Evolutionary conservation across 2,329 filamentous ascomycete genomes (phyloP), one percentile per base, ranked within the genome.

Genomic region (Claviceps cyperi): DNA sequence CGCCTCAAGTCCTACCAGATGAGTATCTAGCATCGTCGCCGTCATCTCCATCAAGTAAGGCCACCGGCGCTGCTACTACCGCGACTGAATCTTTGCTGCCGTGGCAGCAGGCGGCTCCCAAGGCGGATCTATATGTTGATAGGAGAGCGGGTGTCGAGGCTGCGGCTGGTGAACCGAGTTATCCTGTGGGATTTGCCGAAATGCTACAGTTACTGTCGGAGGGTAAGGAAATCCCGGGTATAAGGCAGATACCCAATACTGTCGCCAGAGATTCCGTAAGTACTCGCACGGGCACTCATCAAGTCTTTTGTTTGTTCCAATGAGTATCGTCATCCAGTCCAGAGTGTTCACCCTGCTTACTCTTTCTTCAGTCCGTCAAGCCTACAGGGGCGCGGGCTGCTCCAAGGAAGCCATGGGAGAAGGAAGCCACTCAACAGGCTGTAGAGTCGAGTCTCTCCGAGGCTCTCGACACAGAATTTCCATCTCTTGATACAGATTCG

Each of bases 141-240:
- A 66, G 66, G 24, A 64, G 63, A 21, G 52, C 56, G 2, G 54
- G 51, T 1, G 54, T 56, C 19, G 53, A 60, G 22, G 47, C 60
- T 32, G 48, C 56, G 8, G 52, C 55, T 6, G 51, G 67, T 38
- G 72, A 77, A 44, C 84, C 87, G 38, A 77, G 79, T 1, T 94
- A 94, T 59, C 89, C 89, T 3, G 82, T 81, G 46, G 83, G 81
- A 1, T 95, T 96, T 64, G 83, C 86, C 7, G 81, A 91, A 56
- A 88, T 96, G 54, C 83, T 94, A 50, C 84, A 87, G 59, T 77
- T 94, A 50, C 86, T 96, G 49, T 86, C 86, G 22, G 82, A 80
- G 28, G 88, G 88, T 49, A 81, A 87, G 58, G 83, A 86, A 0
- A 84, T 96, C 43, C 88, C 89, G 1, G 90, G 90, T 1, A 94